Evolutionary conservation across 2,329 filamentous ascomycete species (phyloP), one percentile per base, ranked within the genome.

Genomic region (Fusarium begoniae): DNA sequence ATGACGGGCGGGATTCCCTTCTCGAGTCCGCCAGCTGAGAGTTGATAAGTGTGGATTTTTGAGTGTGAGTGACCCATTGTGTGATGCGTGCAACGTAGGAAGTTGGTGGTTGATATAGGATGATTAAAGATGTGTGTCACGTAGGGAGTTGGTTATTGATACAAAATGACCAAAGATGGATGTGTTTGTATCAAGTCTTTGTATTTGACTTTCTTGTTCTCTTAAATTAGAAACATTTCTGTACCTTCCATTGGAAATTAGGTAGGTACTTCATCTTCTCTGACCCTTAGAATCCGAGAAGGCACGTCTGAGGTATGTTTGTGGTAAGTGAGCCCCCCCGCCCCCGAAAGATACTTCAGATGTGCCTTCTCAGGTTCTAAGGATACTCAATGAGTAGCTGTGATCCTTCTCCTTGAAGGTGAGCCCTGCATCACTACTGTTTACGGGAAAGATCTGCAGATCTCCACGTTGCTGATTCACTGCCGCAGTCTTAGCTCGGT

Each of bases 31-130:
- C 69, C 37, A 28, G 57, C 24, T 22, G 72, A 54, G 45, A 75
- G 56, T 30, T 75, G 60, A 28, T 58, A 53, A 3, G 38, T 11
- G 22, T 40, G 35, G n/a, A 69, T 50, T 61, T 66, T 74, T 40
- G 73, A 75, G 45, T 69, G 38, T 66, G 67, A 72, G 63, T 63
- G 62, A 13, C 73, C 73, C 73, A 75, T 75, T 58, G 50, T 67
- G 35, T 35, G 43, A 40, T 45, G 64, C 56, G 64, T 63, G 38
- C 24, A 45, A 45, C 11, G 43, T 45, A 20, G 14, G 30, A n/a
- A 50, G 28, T 14, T 51, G 22, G 28, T 32, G 28, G 28, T 24
- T 18, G 28, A n/a, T 51, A 32, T 24, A 51, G 28, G 12, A 51
- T 51, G 22, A 32, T 32, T 5, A n/a, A 45, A 44, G 35, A 17